Percentiles rank a stretch among this genome's conserved stretches.
Conservation (phyloP, 2,329 filamentous ascomycete genomes). For the Talaromyces atroroseus region DNA sequence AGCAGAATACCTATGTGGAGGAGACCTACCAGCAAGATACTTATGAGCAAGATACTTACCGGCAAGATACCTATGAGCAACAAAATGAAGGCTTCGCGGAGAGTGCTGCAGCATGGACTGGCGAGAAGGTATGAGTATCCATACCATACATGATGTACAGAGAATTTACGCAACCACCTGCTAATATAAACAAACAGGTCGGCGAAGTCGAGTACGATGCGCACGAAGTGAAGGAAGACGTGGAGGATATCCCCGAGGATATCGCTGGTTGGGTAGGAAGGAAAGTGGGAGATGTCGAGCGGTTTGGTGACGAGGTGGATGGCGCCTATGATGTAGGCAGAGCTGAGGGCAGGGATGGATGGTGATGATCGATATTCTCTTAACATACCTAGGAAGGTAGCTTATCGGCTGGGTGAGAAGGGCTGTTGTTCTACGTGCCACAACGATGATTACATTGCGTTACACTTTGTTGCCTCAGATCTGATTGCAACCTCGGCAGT, state of each 20-base stretch:
- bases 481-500: background rate
- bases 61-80: background rate
- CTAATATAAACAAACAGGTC: conserved; percentile 21
- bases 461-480: background rate
- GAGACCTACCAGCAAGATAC: background rate
- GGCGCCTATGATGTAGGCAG: conserved; percentile 41
- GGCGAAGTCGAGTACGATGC: conserved; percentile 36
- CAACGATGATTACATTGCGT: background rate
- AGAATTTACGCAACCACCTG: no score
- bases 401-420: no score
- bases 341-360: conserved; percentile 23
- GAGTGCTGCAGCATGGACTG: conserved; percentile 40
- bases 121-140: conserved; percentile 26
- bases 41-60: conserved; percentile 10
- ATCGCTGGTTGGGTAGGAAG: conserved; percentile 37
- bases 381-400: background rate
- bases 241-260: conserved; percentile 31
- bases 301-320: conserved; percentile 39
- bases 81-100: conserved; percentile 32
- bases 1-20: conserved; percentile 4
- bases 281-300: conserved; percentile 40
- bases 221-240: conserved; percentile 27
- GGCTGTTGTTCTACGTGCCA: background rate
- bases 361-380: conserved; percentile 3
- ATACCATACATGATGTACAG: background rate